phyloP scores from a whole-genome alignment of 2,329 filamentous ascomycete species.

The Cladosporium colombiae region DNA sequence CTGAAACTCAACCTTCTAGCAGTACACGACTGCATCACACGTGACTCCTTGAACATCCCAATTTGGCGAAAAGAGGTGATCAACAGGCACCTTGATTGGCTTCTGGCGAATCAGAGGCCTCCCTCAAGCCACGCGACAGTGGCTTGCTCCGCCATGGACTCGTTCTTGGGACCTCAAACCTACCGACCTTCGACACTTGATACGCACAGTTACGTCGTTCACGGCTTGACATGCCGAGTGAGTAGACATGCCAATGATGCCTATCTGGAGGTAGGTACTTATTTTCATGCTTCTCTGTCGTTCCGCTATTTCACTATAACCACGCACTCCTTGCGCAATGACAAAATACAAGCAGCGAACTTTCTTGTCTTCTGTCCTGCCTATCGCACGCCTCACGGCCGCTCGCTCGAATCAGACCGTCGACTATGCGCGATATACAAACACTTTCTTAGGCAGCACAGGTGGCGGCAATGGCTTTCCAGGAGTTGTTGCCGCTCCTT shows the following conservation, averaged over 20 bases:
- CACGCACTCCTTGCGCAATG: background rate
- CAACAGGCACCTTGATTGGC: constrained; percentile 10
- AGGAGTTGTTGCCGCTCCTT: constrained; percentile 40
- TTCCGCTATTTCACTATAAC: background rate
- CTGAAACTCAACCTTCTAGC: background rate
- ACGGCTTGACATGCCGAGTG: background rate
- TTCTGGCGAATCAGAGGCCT: constrained; percentile 7
- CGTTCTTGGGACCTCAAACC: constrained; percentile 7
- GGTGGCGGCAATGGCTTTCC: constrained; percentile 47
- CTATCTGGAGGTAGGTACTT: background rate
- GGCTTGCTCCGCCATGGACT: constrained; percentile 7
- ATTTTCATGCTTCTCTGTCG: background rate
- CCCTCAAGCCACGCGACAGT: constrained; percentile 4
- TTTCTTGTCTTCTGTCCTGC: background rate
- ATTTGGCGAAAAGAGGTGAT: background rate
- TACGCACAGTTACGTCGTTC: background rate
- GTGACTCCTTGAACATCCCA: background rate
- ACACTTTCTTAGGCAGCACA: constrained; percentile 40
- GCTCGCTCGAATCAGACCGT: background rate
- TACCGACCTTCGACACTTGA: background rate
- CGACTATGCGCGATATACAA: constrained; percentile 13
- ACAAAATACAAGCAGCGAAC: background rate
- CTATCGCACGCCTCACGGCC: background rate
- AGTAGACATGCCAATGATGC: background rate
- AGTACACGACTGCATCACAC: background rate